These are phyloP conservation scores for Mycena filopes DNA, from an alignment of 768 basidiomycete genomes.

Conservation along the genomic window DNA sequence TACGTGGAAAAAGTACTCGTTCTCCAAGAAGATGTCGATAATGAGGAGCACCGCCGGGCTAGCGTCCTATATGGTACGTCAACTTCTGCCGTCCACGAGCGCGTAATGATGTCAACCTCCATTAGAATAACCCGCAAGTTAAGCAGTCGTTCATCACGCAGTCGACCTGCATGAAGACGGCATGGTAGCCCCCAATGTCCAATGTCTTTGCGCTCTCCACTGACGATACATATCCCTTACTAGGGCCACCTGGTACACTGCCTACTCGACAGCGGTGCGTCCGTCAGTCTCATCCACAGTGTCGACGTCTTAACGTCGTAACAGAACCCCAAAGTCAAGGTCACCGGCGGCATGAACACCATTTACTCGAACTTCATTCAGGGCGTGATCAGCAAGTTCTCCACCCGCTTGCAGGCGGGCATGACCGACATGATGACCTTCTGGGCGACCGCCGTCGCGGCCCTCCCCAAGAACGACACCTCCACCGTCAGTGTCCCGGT, in stretches of 20 bases:
- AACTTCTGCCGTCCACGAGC: too few relatives aligned
- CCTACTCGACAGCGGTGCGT: constrained; percentile 8
- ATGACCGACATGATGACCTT: constrained; percentile 1
- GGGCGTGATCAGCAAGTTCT: constrained; percentile 15
- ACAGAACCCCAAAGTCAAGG: constrained; percentile 6
- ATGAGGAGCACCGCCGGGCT: constrained; percentile 26
- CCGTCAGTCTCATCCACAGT: neutral
- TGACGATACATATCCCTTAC: neutral
- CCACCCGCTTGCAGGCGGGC: neutral
- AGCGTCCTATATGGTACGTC: constrained; percentile 16
- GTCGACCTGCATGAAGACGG: constrained; percentile 19
- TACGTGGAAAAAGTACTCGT: constrained; percentile 23
- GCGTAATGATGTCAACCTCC: too few relatives aligned
- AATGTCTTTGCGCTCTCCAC: neutral
- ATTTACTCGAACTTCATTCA: constrained; percentile 22
- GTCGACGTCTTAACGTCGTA: neutral
- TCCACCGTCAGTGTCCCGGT: neutral
- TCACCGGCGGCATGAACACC: constrained; percentile 12
- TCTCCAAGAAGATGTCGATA: constrained; percentile 16
- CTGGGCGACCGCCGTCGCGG: constrained; percentile 2
- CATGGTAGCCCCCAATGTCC: neutral
- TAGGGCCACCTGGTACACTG: constrained; percentile 22
- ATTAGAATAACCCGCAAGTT: constrained; percentile 5
- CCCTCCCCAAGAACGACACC: neutral
- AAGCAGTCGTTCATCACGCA: constrained; percentile 15